A percentile compares a stretch with the other conserved stretches of the same genome.
Conservation (phyloP, 2,329 filamentous ascomycete genomes). For the Aspergillus ochraceus region DNA sequence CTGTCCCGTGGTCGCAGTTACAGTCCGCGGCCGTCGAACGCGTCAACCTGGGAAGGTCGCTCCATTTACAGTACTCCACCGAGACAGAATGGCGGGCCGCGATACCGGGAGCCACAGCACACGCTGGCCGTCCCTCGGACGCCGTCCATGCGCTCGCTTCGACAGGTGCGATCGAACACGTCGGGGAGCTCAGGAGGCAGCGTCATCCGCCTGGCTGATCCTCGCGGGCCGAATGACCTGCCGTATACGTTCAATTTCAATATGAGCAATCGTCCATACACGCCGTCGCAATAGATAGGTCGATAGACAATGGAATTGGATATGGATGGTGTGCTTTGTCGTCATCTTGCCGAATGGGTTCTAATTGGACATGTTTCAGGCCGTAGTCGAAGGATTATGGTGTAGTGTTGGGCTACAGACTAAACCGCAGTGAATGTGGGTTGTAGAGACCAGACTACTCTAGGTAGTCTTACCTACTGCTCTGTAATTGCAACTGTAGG, state of each 20-base stretch:
- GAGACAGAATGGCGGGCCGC: slow-evolving; percentile 21
- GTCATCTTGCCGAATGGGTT: neutral
- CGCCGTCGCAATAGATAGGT: neutral
- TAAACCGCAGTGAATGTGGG: no score
- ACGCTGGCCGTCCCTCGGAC: slow-evolving; percentile 23
- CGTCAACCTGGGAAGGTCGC: slow-evolving; percentile 30
- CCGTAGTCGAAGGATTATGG: no score
- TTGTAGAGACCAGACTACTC: no score
- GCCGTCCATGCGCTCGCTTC: slow-evolving; percentile 38
- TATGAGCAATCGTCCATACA: slow-evolving; percentile 10
- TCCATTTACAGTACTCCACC: slow-evolving; percentile 30
- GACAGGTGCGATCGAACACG: slow-evolving; percentile 31
- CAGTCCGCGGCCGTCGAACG: slow-evolving; percentile 27
- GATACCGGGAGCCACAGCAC: slow-evolving; percentile 11
- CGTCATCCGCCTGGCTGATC: slow-evolving; percentile 40
- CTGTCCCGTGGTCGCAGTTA: slow-evolving; percentile 25
- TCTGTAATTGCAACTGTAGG: neutral
- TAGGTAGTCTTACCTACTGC: neutral
- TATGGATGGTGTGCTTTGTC: neutral
- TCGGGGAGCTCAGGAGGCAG: slow-evolving; percentile 39
- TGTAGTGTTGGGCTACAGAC: no score
- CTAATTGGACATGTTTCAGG: neutral
- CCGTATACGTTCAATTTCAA: slow-evolving; percentile 35
- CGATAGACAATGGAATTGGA: neutral
- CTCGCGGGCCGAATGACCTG: slow-evolving; percentile 29